Percentiles rank a stretch among this genome's conserved stretches.
These are phyloP conservation scores for Stagonosporopsis rhizophila DNA, from an alignment of 2,329 filamentous ascomycete genomes.

Conservation along the genomic window DNA sequence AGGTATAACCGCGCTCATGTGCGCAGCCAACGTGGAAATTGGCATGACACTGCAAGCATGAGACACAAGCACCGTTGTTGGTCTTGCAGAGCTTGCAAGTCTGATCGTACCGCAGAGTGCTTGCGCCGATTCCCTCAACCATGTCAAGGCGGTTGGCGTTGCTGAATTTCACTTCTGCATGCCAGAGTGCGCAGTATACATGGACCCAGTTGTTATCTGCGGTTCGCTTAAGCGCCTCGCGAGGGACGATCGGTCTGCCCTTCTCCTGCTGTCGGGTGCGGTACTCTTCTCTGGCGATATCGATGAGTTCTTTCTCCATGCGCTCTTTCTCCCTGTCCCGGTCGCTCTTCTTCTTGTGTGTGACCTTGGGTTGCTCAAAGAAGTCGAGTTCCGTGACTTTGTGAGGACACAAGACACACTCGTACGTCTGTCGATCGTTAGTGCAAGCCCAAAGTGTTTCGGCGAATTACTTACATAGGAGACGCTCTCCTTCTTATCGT, in stretches of 20 bases:
- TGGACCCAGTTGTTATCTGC: conserved; percentile 99
- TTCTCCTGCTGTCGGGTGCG: conserved; percentile 81
- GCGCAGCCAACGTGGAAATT: conserved; percentile 90
- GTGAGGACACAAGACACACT: conserved; percentile 90
- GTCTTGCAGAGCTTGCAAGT: conserved; percentile 84
- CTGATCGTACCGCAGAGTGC: conserved; percentile 81
- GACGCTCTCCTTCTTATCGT: conserved; percentile 89
- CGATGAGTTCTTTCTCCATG: conserved; percentile 81
- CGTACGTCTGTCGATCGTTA: conserved; percentile 70
- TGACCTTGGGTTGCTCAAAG: conserved; percentile 79
- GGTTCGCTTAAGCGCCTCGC: conserved; percentile 91
- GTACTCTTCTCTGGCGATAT: conserved; percentile 81
- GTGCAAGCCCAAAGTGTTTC: background rate
- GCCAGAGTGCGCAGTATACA: conserved; percentile 90
- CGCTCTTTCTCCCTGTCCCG: conserved; percentile 90
- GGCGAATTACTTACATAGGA: conserved; percentile 71
- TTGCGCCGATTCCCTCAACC: conserved; percentile 79
- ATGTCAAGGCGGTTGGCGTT: conserved; percentile 82
- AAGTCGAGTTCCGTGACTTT: conserved; percentile 82
- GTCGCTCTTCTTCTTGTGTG: conserved; percentile 88
- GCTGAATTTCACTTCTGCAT: conserved; percentile 90
- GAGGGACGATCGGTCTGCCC: conserved; percentile 81
- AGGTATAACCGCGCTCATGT: conserved; percentile 77
- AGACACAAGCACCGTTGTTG: conserved; percentile 77
- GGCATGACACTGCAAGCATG: conserved; percentile 76